Percentiles rank a stretch among this genome's conserved stretches.
Evolutionary conservation across 1,139 yeast species (phyloP).

Genomic region (Blastobotrys serpentis): DNA sequence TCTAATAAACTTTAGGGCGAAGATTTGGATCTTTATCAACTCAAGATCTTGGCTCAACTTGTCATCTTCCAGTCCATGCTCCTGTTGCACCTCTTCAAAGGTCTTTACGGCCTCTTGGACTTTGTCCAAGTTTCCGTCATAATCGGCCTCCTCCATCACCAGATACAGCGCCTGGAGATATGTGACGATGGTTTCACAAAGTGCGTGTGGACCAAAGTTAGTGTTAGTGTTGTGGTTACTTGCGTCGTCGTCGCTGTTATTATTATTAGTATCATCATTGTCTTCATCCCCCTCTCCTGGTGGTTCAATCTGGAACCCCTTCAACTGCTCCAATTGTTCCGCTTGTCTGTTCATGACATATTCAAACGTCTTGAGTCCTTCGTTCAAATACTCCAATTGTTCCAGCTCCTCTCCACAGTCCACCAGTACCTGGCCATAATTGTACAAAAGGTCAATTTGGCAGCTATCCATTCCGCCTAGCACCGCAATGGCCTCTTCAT

Average conservation of each 20-base stretch:
- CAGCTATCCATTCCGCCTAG: constrained; percentile 16
- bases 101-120: background rate
- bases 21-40: background rate
- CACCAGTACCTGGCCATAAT: constrained; percentile 32
- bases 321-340: constrained; percentile 15
- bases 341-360: constrained; percentile 25
- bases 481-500: constrained; percentile 22
- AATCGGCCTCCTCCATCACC: constrained; percentile 13
- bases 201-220: constrained; percentile 15
- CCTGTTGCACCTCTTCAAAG: background rate
- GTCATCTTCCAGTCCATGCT: background rate
- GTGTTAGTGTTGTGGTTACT: background rate
- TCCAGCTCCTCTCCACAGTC: constrained; percentile 33
- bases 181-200: constrained; percentile 22
- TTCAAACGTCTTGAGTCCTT: constrained; percentile 27
- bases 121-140: background rate
- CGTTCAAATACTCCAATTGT: constrained; percentile 16
- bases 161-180: constrained; percentile 20
- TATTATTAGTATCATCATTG: background rate
- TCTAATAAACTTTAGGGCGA: background rate
- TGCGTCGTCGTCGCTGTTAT: background rate
- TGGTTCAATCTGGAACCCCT: constrained; percentile 3
- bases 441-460: constrained; percentile 30
- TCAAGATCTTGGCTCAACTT: constrained; percentile 1
- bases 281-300: constrained; percentile 1